Base-by-base conservation (phyloP, 1,284 basidiomycete species). In the Austroboletus niveus region DNA sequence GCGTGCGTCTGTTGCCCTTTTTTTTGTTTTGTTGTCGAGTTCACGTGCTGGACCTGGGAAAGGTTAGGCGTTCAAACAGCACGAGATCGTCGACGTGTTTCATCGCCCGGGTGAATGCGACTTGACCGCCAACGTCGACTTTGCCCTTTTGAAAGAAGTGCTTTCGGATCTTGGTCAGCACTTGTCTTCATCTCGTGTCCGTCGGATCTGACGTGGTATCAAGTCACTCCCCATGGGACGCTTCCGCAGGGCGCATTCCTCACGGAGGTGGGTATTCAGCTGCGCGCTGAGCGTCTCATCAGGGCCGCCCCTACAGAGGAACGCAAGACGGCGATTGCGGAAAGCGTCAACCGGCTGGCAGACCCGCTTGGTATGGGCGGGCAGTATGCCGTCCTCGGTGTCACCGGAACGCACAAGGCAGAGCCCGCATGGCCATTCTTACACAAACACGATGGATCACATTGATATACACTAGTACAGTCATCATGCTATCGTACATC, bases 61-160 rank as follows among this genome's bases (percentile, higher is more conserved):
- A 17, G 24, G 12, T 17, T 57, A 96, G 89, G 96, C 89, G 0
- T 98, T 99, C 78, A 86, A 87, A 60, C 76, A 85, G 29, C 97
- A 99, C 69, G 78, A 87, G 56, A 82, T 94, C 20, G 90, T 93
- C 0, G 89, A 95, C 64, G 79, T 92, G 1, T 95, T 99, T 63
- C 77, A 87, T 50, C 72, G 79, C 10, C 95, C 96, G 0, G 96
- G 97, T 11, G 78, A 89, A 43, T 89, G 90, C 42, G 97, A 99
- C 69, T 72, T 99, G 45, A 99, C 97, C 0, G 87, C 89, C 31
- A 98, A 99, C 64, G 96, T 99, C 47, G 94, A 99, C 71, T 99
- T 99, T 71, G 80, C 85, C 0, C 92, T 92, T 66, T 76, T 99
- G 39, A 80, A 80, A 59, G 92, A 95, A 69, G 86, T 92, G 0